These are phyloP conservation scores for Prillingera fragicola DNA, from an alignment of 1,284 basidiomycete genomes.

Conservation along the genomic window DNA sequence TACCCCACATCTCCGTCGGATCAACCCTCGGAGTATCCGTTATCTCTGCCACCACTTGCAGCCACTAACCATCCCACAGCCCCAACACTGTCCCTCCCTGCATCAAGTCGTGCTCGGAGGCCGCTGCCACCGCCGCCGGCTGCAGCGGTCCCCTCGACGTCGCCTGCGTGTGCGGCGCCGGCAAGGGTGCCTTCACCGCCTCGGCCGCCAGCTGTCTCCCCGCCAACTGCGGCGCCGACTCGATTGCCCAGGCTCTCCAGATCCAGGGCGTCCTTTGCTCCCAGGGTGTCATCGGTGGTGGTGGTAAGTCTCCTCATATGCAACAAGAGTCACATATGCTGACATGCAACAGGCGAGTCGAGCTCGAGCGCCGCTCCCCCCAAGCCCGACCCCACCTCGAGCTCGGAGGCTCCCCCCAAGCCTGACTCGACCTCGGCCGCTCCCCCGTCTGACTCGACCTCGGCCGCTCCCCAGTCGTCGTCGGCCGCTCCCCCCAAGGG, in stretches of 20 bases:
- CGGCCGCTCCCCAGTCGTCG: neutral
- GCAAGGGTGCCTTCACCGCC: conserved; percentile 28
- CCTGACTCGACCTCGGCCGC: neutral
- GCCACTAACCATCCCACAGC: neutral
- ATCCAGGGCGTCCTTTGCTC: neutral
- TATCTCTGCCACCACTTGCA: no score
- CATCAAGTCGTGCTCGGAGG: conserved; percentile 23
- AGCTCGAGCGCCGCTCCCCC: neutral
- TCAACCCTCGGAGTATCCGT: no score
- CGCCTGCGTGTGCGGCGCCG: conserved; percentile 37
- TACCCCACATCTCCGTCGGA: no score
- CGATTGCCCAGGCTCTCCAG: neutral
- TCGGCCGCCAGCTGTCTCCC: no score
- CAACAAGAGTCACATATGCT: no score
- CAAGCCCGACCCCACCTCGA: neutral
- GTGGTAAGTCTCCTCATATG: no score
- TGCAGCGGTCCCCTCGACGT: conserved; percentile 27
- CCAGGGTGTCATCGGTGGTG: no score
- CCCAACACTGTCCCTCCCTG: conserved; percentile 19
- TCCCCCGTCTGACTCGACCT: neutral
- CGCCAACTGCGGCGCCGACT: neutral
- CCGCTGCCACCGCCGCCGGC: conserved; percentile 22
- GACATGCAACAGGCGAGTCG: neutral
- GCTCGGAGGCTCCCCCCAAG: neutral
- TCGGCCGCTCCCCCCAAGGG: no score